Evolutionary conservation across 345 rosid species (phyloP), one percentile per base, ranked within the genome.

Genomic region (Balakata baccata): DNA sequence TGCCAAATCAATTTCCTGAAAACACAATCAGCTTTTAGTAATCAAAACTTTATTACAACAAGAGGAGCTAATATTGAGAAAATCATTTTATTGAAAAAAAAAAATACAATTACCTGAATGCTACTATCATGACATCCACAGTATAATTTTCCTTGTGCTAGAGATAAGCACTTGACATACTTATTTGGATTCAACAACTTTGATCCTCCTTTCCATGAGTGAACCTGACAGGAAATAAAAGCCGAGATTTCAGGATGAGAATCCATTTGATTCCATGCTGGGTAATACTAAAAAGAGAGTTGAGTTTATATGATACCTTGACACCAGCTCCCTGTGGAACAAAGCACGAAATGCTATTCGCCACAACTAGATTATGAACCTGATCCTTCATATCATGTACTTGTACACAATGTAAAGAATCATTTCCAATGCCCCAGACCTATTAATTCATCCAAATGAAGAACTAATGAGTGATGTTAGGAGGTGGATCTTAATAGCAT

Each of bases 1-100:
- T 16, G 94, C 88, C 82, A 88, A 84, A 83, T 90, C 89, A 47
- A 90, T 82, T 84, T 90, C 94, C 91, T 89, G 84, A 70, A 61
- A 61, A 47, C n/a, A 18, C 51, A 56, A 61, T 10, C 20, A 64
- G 5, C 17, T 51, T 51, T 38, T 54, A n/a, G 5, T 49, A 11
- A 11, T 74, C 47, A 70, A 43, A 66, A 50, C 47, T 51, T 54
- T 22, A 54, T 46, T 23, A 11, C 64, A 9, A 54, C 47, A 0
- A 23, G 46, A 0, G 18, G 37, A 11, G 23, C 17, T 20, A 57
- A 2, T 29, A 29, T 2, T 2, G 34, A 29, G 34, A 29, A 29
- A 2, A 29, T 29, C 1, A 29, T 29, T 29, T 29, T 29, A 29
- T 29, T 29, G 34, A 2, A 29, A 29, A 29, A 29, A 29, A 29